Evolutionary conservation across 257 asterid genomes (phyloP), one percentile per base, ranked within the genome.

Genomic region (Petunia axillaris): DNA sequence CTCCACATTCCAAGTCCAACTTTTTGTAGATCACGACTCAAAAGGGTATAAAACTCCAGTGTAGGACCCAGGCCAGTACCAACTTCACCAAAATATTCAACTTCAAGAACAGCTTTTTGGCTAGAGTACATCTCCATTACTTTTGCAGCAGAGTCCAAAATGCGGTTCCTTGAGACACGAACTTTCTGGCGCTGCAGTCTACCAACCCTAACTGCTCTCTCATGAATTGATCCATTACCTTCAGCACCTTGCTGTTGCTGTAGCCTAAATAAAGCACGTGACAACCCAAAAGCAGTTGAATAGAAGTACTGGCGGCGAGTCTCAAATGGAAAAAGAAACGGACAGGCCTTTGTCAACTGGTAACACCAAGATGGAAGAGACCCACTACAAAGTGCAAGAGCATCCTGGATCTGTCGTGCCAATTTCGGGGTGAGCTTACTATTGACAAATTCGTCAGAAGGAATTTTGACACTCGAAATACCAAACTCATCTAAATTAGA

Each of bases 51-150:
- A 80, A 96, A 96, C 89, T 94, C 99, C 67, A 96, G 90, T 37
- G 99, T 96, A 10, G 99, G 99, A 39, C 99, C 99, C 88, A 96
- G 85, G 16, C 99, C 99, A 36, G 97, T 92, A 71, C 99, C 99
- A 83, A 96, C 99, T 89, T 96, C 99, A 64, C 98, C 99, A 88
- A 96, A 96, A 91, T 96, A 96, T 84, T 96, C 99, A 79, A 94
- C 98, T 88, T 94, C 98, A 48, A 96, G 98, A 81, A 94, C 98
- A 84, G 99, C 98, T 84, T 94, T 96, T 86, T 96, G 97, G 87
- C 97, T 92, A 60, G 97, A 92, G 85, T 94, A 96, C 99, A 96
- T 90, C 83, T 96, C 99, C 99, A 96, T 96, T 66, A 96, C 99
- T 85, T 96, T 94, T 41, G 95, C 89, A 79, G 99, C 99, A 76